A percentile compares a stretch with the other conserved stretches of the same genome.
These are phyloP conservation scores for Colletotrichum australisinense DNA, from an alignment of 2,329 filamentous ascomycete genomes.

Conservation along the genomic window DNA sequence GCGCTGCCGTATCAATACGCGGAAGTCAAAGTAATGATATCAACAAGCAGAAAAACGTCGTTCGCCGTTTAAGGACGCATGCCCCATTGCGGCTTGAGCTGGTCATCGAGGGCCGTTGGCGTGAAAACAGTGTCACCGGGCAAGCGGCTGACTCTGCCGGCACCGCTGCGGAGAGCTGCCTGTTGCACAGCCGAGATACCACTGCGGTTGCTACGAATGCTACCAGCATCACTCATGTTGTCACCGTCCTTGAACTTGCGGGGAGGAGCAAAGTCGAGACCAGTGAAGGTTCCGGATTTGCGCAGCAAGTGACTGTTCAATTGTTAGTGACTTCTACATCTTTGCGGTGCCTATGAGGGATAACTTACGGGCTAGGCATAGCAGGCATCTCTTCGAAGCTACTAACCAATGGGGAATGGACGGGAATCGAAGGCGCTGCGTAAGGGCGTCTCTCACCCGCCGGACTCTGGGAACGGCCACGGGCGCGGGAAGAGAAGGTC, in stretches of 20 bases:
- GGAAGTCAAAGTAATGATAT: slow-evolving; percentile 32
- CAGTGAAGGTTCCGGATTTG: slow-evolving; percentile 83
- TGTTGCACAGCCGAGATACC: slow-evolving; percentile 79
- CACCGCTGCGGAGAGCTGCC: slow-evolving; percentile 81
- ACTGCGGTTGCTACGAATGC: slow-evolving; percentile 76
- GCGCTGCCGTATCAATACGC: slow-evolving; percentile 35
- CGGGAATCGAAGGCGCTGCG: slow-evolving; percentile 73
- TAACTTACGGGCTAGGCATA: slow-evolving; percentile 88
- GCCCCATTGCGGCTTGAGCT: slow-evolving; percentile 70
- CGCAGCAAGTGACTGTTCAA: slow-evolving; percentile 72
- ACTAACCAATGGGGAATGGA: slow-evolving; percentile 82
- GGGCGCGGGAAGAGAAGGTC: slow-evolving; percentile 72
- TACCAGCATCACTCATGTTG: slow-evolving; percentile 73
- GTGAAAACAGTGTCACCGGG: slow-evolving; percentile 87
- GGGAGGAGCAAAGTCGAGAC: slow-evolving; percentile 83
- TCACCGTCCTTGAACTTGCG: slow-evolving; percentile 76
- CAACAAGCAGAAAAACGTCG: slow-evolving; percentile 22
- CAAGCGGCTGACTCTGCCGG: slow-evolving; percentile 87
- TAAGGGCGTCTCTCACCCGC: slow-evolving; percentile 77
- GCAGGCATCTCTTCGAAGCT: slow-evolving; percentile 87
- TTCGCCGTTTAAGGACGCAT: slow-evolving; percentile 56
- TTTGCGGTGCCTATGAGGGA: no score
- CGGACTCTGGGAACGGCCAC: slow-evolving; percentile 75
- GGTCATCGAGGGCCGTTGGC: slow-evolving; percentile 71
- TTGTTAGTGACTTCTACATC: slow-evolving; percentile 28